phyloP scores from a whole-genome alignment of 192 early-diverging fungal species.

The Glomus cerebriforme region DNA sequence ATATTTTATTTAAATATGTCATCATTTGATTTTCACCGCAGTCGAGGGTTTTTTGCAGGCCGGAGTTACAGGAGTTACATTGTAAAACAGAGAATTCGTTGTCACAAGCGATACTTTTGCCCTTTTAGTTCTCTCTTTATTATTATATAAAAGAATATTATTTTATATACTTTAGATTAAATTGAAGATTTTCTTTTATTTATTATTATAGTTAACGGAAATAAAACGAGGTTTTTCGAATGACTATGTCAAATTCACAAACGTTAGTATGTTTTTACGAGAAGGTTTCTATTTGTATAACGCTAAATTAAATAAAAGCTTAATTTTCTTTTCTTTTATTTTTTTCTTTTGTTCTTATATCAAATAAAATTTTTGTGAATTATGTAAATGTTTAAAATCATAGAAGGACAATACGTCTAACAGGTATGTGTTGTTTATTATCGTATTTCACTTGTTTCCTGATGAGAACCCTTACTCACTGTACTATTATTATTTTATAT shows the following conservation, averaged over 20 bases:
- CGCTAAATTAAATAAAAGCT: not conserved
- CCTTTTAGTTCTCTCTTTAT: too few relatives aligned
- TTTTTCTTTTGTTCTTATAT: not conserved
- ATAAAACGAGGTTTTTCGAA: not conserved
- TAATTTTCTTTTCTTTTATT: not conserved
- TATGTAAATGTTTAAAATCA: not conserved
- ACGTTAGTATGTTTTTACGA: conserved; percentile 17
- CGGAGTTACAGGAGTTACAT: too few relatives aligned
- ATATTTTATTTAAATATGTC: too few relatives aligned
- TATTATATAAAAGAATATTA: not conserved
- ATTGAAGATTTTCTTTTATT: not conserved
- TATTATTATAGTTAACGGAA: not conserved
- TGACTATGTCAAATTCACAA: conserved; percentile 12
- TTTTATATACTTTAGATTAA: not conserved
- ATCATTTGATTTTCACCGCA: too few relatives aligned
- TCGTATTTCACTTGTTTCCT: not conserved
- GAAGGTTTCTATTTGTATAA: not conserved
- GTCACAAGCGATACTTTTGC: too few relatives aligned
- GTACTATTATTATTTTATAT: not conserved
- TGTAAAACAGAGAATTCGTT: too few relatives aligned
- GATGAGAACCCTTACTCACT: not conserved
- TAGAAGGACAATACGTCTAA: conserved; percentile 28
- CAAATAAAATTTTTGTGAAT: not conserved
- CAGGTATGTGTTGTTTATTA: conserved; percentile 8
- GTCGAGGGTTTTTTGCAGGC: too few relatives aligned